These are phyloP conservation scores for Entomortierella lignicola DNA, from an alignment of 192 early-diverging fungal genomes.

Conservation along the genomic window DNA sequence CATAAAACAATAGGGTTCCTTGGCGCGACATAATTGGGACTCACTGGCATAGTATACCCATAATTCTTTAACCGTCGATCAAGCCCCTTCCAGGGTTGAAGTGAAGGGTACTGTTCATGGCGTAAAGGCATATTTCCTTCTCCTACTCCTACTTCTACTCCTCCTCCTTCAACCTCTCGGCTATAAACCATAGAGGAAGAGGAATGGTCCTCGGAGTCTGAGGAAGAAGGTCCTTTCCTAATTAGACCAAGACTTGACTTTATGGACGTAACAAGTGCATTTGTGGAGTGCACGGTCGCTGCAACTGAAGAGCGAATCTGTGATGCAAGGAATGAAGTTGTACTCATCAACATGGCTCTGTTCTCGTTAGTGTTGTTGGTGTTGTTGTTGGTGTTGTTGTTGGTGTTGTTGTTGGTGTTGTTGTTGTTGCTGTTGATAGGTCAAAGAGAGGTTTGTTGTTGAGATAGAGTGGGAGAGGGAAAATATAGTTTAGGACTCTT, in stretches of 20 bases:
- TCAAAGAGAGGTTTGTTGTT: no score
- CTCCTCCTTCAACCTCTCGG: slow-evolving; percentile 10
- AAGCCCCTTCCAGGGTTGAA: slow-evolving; percentile 38
- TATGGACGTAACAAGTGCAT: slow-evolving; percentile 13
- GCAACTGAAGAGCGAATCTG: slow-evolving; percentile 33
- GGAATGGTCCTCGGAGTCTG: not conserved
- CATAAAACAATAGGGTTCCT: slow-evolving; percentile 86
- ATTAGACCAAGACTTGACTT: slow-evolving; percentile 31
- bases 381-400: no score
- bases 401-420: no score
- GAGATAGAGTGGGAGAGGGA: slow-evolving; percentile 2
- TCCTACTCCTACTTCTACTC: no score
- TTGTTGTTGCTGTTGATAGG: no score
- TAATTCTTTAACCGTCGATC: slow-evolving; percentile 66
- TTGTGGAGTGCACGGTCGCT: slow-evolving; percentile 39
- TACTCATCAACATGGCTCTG: slow-evolving; percentile 32
- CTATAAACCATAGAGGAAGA: slow-evolving; percentile 10
- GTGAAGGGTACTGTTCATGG: slow-evolving; percentile 45
- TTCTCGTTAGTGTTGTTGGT: no score
- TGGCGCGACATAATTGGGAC: slow-evolving; percentile 77
- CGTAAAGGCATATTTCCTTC: no score
- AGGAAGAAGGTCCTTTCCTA: not conserved
- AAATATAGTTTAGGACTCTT: not conserved
- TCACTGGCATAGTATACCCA: slow-evolving; percentile 61
- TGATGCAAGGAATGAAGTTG: slow-evolving; percentile 37